Conservation (phyloP, 495 filamentous ascomycete genomes). For the Hapsidospora chrysogenum region DNA sequence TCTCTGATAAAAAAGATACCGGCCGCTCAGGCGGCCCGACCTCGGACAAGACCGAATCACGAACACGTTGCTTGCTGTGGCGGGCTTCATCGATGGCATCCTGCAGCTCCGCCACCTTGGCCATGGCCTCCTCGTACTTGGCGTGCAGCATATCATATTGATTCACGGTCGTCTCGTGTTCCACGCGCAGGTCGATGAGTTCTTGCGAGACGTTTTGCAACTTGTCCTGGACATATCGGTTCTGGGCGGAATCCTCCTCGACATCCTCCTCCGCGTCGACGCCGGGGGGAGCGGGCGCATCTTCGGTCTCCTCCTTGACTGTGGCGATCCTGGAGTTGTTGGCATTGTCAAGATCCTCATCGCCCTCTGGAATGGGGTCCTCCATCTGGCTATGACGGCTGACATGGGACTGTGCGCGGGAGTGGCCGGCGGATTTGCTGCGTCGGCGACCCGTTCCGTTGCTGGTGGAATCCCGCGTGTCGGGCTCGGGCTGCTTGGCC, state of each 20-base stretch:
- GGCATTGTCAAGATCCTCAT: constrained; percentile 14
- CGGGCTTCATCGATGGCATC: constrained; percentile 72
- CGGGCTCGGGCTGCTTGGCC: constrained; percentile 24
- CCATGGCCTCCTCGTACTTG: constrained; percentile 84
- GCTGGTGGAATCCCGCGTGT: constrained; percentile 12
- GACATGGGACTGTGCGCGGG: constrained; percentile 29
- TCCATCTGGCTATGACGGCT: constrained; percentile 31
- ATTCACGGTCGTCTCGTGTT: constrained; percentile 69
- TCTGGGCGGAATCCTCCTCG: constrained; percentile 41
- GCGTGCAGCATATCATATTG: constrained; percentile 70
- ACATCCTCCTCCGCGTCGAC: constrained; percentile 13
- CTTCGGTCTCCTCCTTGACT: constrained; percentile 15
- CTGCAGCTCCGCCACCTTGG: constrained; percentile 64
- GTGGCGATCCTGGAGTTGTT: neutral
- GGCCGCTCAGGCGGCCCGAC: constrained; percentile 47
- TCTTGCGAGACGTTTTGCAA: constrained; percentile 85
- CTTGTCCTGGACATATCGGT: constrained; percentile 79
- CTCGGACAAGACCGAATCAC: constrained; percentile 36
- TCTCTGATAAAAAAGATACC: constrained; percentile 84
- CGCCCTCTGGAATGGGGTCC: constrained; percentile 35
- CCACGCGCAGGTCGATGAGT: constrained; percentile 73
- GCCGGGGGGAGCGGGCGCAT: constrained; percentile 10
- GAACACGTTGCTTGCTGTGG: constrained; percentile 34
- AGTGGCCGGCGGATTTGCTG: constrained; percentile 27
- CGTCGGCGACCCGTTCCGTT: constrained; percentile 28